These are phyloP conservation scores for Amaranthus tricolor DNA, from an alignment of 179 eudicot species.

Conservation along the genomic window DNA sequence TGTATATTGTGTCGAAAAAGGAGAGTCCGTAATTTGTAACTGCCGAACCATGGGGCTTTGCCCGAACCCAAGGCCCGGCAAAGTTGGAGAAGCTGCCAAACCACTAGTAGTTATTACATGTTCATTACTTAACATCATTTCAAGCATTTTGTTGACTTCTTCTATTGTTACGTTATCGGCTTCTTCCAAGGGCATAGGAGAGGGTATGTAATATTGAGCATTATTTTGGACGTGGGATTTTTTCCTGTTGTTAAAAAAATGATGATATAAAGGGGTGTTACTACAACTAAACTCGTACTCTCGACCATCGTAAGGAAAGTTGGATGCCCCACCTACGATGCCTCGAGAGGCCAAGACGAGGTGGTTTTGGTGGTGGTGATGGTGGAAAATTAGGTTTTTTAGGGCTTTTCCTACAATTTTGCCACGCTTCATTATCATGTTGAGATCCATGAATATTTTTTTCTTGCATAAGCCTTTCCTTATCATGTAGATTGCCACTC, in stretches of 20 bases:
- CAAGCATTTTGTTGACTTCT: slow-evolving; percentile 32
- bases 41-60: slow-evolving; percentile 43
- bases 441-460: slow-evolving; percentile 41
- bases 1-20: slow-evolving; percentile 35
- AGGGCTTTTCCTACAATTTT: slow-evolving; percentile 45
- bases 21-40: slow-evolving; percentile 62
- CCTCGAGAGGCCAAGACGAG: background rate
- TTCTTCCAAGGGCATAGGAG: background rate
- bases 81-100: slow-evolving; percentile 26
- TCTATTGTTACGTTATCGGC: slow-evolving; percentile 5
- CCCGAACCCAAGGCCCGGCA: slow-evolving; percentile 50
- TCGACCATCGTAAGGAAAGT: slow-evolving; percentile 17
- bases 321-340: slow-evolving; percentile 19
- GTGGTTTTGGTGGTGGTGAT: slow-evolving; percentile 31
- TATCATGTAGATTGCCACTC: slow-evolving; percentile 39
- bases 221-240: slow-evolving; percentile 10
- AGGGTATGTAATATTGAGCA: background rate
- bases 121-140: slow-evolving; percentile 27
- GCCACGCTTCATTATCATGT: slow-evolving; percentile 36
- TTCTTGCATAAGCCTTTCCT: slow-evolving; percentile 43
- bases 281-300: slow-evolving; percentile 68
- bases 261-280: slow-evolving; percentile 40
- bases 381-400: slow-evolving; percentile 33
- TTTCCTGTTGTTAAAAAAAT: slow-evolving; percentile 24
- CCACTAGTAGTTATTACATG: background rate